These are phyloP conservation scores for Arthrobotrys pseudoclavata DNA, from an alignment of 2,329 filamentous ascomycete species.

Conservation along the genomic window DNA sequence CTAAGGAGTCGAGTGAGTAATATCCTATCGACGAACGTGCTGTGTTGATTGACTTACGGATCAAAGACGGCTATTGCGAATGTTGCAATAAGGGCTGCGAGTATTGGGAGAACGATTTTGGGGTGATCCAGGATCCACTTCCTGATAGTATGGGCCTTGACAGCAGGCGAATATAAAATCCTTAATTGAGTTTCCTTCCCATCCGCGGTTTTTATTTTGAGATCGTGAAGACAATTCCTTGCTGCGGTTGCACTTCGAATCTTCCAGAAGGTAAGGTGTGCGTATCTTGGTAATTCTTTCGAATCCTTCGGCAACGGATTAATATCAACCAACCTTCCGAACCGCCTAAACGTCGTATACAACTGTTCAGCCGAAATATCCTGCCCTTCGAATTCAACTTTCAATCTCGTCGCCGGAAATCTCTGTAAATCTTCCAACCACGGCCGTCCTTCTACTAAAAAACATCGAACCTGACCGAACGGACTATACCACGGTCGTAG, in stretches of 20 bases:
- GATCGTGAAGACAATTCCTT: constrained; percentile 91
- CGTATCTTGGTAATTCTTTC: constrained; percentile 84
- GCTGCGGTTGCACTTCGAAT: constrained; percentile 86
- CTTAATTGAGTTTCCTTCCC: constrained; percentile 77
- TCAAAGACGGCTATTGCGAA: constrained; percentile 92
- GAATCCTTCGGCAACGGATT: constrained; percentile 84
- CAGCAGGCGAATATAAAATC: constrained; percentile 84
- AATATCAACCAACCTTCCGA: constrained; percentile 92
- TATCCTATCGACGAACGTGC: background rate
- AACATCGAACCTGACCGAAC: constrained; percentile 77
- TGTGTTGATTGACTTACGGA: constrained; percentile 68
- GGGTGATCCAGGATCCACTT: constrained; percentile 91
- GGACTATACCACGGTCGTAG: constrained; percentile 93
- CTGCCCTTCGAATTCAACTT: constrained; percentile 84
- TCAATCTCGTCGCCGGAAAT: constrained; percentile 80
- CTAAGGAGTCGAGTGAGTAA: constrained; percentile 61
- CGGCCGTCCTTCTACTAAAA: constrained; percentile 83
- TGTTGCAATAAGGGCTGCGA: constrained; percentile 84
- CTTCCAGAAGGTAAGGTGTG: constrained; percentile 80
- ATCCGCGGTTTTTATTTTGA: constrained; percentile 75
- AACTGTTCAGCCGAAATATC: constrained; percentile 88
- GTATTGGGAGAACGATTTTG: constrained; percentile 83
- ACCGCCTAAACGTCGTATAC: constrained; percentile 87
- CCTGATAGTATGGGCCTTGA: constrained; percentile 82
- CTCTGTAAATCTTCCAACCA: constrained; percentile 95